These are phyloP conservation scores for Aphanocladium album DNA, from an alignment of 2,329 filamentous ascomycete species.

Conservation along the genomic window DNA sequence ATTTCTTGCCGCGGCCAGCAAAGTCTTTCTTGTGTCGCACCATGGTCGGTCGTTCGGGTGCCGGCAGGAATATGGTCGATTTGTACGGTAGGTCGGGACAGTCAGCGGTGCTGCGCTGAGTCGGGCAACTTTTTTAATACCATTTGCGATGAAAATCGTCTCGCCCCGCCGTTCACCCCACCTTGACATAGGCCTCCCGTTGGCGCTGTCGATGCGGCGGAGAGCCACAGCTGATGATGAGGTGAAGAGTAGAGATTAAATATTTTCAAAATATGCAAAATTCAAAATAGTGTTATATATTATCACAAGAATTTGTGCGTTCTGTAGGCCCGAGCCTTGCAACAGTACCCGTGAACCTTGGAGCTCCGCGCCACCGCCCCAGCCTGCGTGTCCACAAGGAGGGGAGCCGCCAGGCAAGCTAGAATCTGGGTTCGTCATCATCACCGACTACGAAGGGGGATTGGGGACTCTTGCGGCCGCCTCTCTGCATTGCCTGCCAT, in stretches of 20 bases:
- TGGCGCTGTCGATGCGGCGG: neutral
- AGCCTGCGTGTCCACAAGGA: conserved; percentile 10
- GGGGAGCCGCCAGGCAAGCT: conserved; percentile 2
- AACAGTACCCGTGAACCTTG: neutral
- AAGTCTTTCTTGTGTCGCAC: conserved; percentile 93
- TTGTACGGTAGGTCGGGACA: neutral
- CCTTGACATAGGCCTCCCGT: neutral
- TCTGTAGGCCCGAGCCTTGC: neutral
- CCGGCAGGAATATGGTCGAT: neutral
- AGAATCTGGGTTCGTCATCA: conserved; percentile 8
- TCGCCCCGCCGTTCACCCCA: conserved; percentile 11
- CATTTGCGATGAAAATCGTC: conserved; percentile 7
- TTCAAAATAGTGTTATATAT: neutral
- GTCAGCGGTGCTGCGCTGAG: neutral
- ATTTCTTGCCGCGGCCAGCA: conserved; percentile 69
- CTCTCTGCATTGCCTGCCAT: neutral
- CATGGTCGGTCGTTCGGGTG: conserved; percentile 47
- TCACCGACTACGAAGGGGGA: conserved; percentile 1
- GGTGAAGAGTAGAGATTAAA: neutral
- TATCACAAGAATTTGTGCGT: neutral
- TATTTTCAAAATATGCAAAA: neutral
- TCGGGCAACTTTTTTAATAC: neutral
- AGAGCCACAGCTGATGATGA: neutral
- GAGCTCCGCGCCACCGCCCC: conserved; percentile 8
- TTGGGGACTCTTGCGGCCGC: neutral